Evolutionary conservation across 2,329 filamentous ascomycete genomes (phyloP).

Genomic region (Metarhizium humberi): DNA sequence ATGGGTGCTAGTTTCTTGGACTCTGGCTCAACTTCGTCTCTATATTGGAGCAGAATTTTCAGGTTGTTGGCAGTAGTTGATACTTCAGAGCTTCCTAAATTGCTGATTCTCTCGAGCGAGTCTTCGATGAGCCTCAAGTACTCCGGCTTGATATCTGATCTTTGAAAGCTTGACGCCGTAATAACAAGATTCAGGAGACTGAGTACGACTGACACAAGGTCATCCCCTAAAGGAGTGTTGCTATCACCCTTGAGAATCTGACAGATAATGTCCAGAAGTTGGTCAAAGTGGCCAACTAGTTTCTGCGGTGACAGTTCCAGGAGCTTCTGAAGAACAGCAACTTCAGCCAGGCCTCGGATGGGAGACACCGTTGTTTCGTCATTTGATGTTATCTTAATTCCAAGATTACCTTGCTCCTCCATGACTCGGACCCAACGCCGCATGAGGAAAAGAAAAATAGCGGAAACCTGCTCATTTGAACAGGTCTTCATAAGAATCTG

Average conservation of each 20-base stretch:
- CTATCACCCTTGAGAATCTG: slow-evolving; percentile 46
- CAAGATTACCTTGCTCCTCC: slow-evolving; percentile 14
- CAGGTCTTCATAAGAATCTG: slow-evolving; percentile 39
- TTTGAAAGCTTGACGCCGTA: slow-evolving; percentile 47
- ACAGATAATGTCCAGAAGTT: slow-evolving; percentile 54
- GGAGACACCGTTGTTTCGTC: slow-evolving; percentile 29
- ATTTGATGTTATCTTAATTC: slow-evolving; percentile 18
- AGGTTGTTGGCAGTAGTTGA: slow-evolving; percentile 48
- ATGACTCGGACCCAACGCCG: slow-evolving; percentile 42
- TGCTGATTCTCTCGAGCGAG: slow-evolving; percentile 35
- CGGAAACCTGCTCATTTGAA: slow-evolving; percentile 46
- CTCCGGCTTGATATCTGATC: slow-evolving; percentile 31
- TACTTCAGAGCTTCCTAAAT: slow-evolving; percentile 27
- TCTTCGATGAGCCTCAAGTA: slow-evolving; percentile 36
- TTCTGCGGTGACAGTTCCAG: slow-evolving; percentile 54
- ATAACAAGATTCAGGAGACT: slow-evolving; percentile 54
- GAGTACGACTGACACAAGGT: slow-evolving; percentile 42
- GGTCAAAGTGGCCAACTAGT: slow-evolving; percentile 53
- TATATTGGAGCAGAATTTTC: slow-evolving; percentile 44
- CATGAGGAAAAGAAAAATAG: slow-evolving; percentile 51
- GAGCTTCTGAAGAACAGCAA: slow-evolving; percentile 56
- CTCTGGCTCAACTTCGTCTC: slow-evolving; percentile 40
- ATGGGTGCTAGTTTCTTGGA: slow-evolving; percentile 25
- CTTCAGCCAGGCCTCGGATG: slow-evolving; percentile 41
- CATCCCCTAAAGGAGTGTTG: slow-evolving; percentile 32